These are phyloP conservation scores for Eucalyptus cloeziana DNA, from an alignment of 345 rosid species.

Conservation along the genomic window DNA sequence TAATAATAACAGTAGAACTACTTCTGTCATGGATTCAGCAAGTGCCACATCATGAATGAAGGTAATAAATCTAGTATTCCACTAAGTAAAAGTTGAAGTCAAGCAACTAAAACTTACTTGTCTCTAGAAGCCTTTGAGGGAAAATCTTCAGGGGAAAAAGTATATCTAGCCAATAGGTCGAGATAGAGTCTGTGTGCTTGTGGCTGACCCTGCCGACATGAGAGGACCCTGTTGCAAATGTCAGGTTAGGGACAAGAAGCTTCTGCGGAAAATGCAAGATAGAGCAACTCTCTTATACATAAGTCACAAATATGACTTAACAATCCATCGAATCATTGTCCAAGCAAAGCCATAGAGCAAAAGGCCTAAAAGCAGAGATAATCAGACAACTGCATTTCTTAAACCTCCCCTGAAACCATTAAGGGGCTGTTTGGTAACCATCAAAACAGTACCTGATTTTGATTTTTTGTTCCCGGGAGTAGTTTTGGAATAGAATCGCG, in stretches of 20 bases:
- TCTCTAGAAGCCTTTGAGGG: constrained; percentile 6
- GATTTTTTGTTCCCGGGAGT: too few species aligned
- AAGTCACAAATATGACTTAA: neutral
- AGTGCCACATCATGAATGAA: neutral
- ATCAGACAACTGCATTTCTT: neutral
- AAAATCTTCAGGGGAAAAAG: constrained; percentile 11
- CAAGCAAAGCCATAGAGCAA: neutral
- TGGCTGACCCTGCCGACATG: constrained; percentile 36
- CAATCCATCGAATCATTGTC: neutral
- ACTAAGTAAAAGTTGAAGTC: neutral
- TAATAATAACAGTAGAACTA: neutral
- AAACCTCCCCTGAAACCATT: neutral
- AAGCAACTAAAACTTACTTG: constrained; percentile 10
- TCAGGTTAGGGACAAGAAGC: neutral
- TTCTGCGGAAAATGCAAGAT: neutral
- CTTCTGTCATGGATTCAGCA: neutral
- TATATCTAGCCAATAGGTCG: constrained; percentile 25
- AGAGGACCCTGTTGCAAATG: constrained; percentile 18
- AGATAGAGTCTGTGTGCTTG: constrained; percentile 42
- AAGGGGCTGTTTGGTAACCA: too few species aligned
- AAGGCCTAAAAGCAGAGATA: neutral
- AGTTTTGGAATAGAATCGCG: too few species aligned
- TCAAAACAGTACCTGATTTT: too few species aligned
- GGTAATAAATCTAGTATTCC: neutral
- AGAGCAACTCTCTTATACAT: neutral